Evolutionary conservation across 768 basidiomycete genomes (phyloP), one percentile per base, ranked within the genome.

Genomic region (Leccinum longicurvipes): DNA sequence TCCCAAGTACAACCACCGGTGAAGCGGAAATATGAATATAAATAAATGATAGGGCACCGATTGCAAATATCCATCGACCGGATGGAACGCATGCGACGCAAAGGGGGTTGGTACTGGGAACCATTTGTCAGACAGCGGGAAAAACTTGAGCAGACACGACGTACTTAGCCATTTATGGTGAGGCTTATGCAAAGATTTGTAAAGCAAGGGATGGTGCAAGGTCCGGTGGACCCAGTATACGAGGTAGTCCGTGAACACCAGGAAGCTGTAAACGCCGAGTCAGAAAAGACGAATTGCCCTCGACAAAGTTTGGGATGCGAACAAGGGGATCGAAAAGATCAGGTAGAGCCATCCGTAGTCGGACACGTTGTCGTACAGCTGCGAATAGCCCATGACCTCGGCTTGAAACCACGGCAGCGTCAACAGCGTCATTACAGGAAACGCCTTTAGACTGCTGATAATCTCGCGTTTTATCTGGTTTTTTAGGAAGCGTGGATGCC

Each of bases 81-180:
- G 92, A 72, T 99, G 93, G 84, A 99, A 99, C 0, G 97, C 97
- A 68, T 98, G 90, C 23, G 96, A 96, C 29, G 97, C 91, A 65
- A 92, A 99, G 0, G 97, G 97, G 0, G 97, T 97, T 5, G 97
- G 95, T 57, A 99, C 94, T 97, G 54, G 66, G 1, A 19, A 48
- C 46, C 15, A 50, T 8, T 29, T 14, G 62, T 68, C 19, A 62
- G 9, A n/a, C 27, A 19, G 12, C 15, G 39, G 6, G 52, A 10
- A 45, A 58, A 34, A 17, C 8, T 4, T 4, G 28, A n/a, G 17
- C 14, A 10, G 24, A 24, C 2, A 3, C 0, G 12, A 52, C 93
- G 54, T 71, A 96, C 94, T 84, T 60, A 98, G 78, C 97, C 97
- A 99, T 73, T 91, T 95, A 81, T 99, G 97, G 71, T 99, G 97